Evolutionary conservation across 2,329 filamentous ascomycete genomes (phyloP).

Genomic region (Fusarium protoensiforme): DNA sequence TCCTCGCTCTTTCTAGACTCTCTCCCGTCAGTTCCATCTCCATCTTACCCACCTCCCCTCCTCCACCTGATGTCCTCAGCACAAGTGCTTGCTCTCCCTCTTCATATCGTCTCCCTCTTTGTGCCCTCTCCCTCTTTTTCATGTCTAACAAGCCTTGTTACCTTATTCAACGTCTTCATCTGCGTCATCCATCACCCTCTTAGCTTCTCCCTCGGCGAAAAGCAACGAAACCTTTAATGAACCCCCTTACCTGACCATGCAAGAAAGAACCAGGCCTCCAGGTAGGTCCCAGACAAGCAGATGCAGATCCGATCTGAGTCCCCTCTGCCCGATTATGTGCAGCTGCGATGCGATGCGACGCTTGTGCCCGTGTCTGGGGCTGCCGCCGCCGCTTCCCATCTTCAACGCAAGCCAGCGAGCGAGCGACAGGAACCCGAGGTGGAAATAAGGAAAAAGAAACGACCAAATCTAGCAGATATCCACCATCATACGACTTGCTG

Average conservation of each 20-base stretch:
- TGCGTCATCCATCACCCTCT: constrained; percentile 12
- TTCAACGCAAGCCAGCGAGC: background rate
- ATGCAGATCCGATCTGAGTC: constrained; percentile 30
- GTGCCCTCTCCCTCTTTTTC: constrained; percentile 11
- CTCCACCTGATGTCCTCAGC: background rate
- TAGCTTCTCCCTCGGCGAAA: constrained; percentile 23
- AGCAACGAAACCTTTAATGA: constrained; percentile 33
- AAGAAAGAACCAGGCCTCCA: constrained; percentile 18
- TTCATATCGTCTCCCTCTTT: background rate
- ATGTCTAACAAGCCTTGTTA: constrained; percentile 13
- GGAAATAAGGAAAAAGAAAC: constrained; percentile 5
- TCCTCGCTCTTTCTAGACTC: constrained; percentile 2
- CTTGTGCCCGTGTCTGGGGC: background rate
- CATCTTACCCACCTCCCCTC: constrained; percentile 5
- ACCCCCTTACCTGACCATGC: constrained; percentile 28
- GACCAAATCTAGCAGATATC: constrained; percentile 6
- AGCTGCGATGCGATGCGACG: constrained; percentile 8
- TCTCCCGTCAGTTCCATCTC: constrained; percentile 2
- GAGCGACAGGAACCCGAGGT: background rate
- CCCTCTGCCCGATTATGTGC: constrained; percentile 5
- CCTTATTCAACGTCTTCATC: constrained; percentile 7
- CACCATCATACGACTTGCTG: constrained; percentile 34
- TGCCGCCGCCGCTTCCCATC: background rate
- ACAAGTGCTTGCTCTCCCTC: background rate
- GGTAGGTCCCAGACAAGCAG: constrained; percentile 22